phyloP scores from a whole-genome alignment of 768 basidiomycete species.

The Mycena epipterygia region DNA sequence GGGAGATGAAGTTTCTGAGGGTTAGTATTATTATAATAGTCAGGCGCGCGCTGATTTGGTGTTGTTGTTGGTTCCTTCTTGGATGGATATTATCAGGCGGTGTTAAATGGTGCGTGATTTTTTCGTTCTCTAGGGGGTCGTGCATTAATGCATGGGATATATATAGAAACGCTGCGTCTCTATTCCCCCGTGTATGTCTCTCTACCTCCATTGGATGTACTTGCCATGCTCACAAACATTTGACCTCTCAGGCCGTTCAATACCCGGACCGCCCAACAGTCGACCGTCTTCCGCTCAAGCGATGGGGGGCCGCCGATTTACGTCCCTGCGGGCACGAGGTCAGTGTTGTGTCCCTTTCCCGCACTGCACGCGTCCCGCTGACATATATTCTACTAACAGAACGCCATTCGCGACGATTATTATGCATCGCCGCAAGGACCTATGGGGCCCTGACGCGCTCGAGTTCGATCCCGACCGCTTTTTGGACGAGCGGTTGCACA shows the following conservation, averaged over 20 bases:
- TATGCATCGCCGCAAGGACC: slow-evolving; percentile 73
- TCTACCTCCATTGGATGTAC: not conserved
- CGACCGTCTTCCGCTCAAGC: slow-evolving; percentile 44
- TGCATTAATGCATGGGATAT: not conserved
- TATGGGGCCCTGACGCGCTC: slow-evolving; percentile 79
- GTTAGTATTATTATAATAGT: too few relatives aligned
- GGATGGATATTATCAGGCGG: too few relatives aligned
- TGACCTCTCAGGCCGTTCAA: slow-evolving; percentile 57
- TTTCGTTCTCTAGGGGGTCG: not conserved
- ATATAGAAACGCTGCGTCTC: slow-evolving; percentile 63
- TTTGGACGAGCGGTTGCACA: slow-evolving; percentile 70
- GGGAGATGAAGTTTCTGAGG: slow-evolving; percentile 70
- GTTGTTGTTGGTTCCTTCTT: too few relatives aligned
- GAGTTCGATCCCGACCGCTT: slow-evolving; percentile 78
- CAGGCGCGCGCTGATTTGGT: too few relatives aligned
- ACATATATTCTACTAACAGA: slow-evolving; percentile 45
- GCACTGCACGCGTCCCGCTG: too few relatives aligned
- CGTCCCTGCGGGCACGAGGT: slow-evolving; percentile 55
- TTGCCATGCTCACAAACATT: not conserved
- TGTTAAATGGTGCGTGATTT: slow-evolving; percentile 18
- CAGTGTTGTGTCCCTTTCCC: not conserved
- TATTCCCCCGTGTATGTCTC: slow-evolving; percentile 65
- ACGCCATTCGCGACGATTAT: slow-evolving; percentile 63
- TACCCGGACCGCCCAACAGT: slow-evolving; percentile 42
- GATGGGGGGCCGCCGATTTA: slow-evolving; percentile 53